These are phyloP conservation scores for Umbelopsis ramanniana DNA, from an alignment of 192 early-diverging fungal genomes.

Conservation along the genomic window DNA sequence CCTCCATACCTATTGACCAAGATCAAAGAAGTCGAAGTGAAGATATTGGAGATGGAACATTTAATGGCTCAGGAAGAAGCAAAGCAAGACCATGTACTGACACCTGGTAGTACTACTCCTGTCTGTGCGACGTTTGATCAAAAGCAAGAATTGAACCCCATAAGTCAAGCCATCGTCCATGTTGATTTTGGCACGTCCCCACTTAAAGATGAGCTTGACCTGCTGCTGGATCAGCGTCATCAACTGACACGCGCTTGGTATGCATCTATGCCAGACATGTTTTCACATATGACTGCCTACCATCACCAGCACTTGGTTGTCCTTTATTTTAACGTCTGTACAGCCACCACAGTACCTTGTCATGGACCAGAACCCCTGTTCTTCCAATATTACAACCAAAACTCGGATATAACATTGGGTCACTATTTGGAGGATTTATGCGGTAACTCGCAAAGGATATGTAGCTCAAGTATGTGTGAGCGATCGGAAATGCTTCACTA, in stretches of 20 bases:
- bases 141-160: neutral
- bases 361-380: slow-evolving; percentile 70
- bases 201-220: slow-evolving; percentile 35
- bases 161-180: neutral
- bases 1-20: slow-evolving; percentile 79
- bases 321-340: slow-evolving; percentile 67
- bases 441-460: slow-evolving; percentile 64
- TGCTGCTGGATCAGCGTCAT: slow-evolving; percentile 48
- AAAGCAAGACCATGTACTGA: neutral
- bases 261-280: slow-evolving; percentile 26
- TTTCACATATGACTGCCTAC: slow-evolving; percentile 66
- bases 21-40: slow-evolving; percentile 55
- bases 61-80: slow-evolving; percentile 30
- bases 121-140: neutral
- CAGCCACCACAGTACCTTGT: slow-evolving; percentile 63
- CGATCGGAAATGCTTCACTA: slow-evolving; percentile 79
- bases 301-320: slow-evolving; percentile 73
- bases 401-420: slow-evolving; percentile 84
- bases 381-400: slow-evolving; percentile 76
- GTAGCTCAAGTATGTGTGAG: slow-evolving; percentile 76
- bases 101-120: neutral
- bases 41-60: neutral
- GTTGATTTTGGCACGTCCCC: neutral
- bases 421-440: slow-evolving; percentile 87
- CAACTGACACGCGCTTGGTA: slow-evolving; percentile 51